phyloP scores from a whole-genome alignment of 345 rosid species.

The Isatis tinctoria region DNA sequence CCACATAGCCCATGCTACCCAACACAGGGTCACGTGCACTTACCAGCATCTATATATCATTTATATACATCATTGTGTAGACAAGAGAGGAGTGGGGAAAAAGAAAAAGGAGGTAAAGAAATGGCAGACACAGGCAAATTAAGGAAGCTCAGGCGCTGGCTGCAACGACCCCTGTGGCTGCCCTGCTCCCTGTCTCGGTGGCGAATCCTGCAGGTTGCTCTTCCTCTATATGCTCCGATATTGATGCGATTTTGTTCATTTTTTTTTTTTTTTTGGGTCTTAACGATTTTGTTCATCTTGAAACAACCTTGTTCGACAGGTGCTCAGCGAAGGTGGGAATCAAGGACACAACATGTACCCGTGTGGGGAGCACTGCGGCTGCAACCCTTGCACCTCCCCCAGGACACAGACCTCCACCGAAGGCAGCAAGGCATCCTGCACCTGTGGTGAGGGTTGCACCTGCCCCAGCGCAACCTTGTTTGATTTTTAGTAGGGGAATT shows the following conservation, averaged over 20 bases:
- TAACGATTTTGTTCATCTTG: background rate
- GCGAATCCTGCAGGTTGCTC: constrained; percentile 44
- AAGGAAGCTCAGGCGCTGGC: background rate
- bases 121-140: constrained; percentile 35
- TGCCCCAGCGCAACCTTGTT: constrained; percentile 4
- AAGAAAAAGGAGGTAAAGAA: background rate
- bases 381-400: constrained; percentile 62
- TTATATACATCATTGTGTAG: background rate
- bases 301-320: constrained; percentile 17
- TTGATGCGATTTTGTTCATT: constrained; percentile 7
- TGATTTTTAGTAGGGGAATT: too few species aligned
- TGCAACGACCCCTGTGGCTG: constrained; percentile 43
- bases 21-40: constrained; percentile 15
- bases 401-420: constrained; percentile 17
- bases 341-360: constrained; percentile 41
- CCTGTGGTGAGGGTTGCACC: constrained; percentile 32
- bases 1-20: constrained; percentile 16
- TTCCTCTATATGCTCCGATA: background rate
- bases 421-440: constrained; percentile 3
- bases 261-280: too few species aligned
- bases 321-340: constrained; percentile 34
- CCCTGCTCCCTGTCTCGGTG: constrained; percentile 42
- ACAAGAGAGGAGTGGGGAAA: background rate
- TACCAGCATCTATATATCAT: background rate
- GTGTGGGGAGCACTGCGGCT: constrained; percentile 59